Percentiles rank a stretch among this genome's conserved stretches.
Conservation (phyloP, 2,329 filamentous ascomycete genomes). For the Fusarium sp. region DNA sequence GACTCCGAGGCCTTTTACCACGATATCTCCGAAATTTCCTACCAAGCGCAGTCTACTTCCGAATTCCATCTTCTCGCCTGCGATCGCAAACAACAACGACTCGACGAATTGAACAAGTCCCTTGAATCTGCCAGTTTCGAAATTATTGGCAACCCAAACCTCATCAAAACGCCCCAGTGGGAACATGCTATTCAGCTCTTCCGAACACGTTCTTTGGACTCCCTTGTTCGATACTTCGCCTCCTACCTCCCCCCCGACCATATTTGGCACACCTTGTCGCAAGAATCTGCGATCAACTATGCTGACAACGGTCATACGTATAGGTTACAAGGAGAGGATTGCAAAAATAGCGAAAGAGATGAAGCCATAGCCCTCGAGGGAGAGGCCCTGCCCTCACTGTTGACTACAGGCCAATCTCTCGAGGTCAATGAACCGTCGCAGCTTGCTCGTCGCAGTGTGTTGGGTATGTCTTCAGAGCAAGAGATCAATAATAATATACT, state of each 20-base stretch:
- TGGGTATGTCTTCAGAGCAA: neutral
- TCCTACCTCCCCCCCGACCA: slow-evolving; percentile 65
- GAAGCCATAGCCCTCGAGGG: neutral
- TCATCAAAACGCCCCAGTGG: slow-evolving; percentile 63
- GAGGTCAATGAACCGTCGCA: neutral
- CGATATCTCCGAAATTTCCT: slow-evolving; percentile 67
- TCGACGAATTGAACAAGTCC: slow-evolving; percentile 63
- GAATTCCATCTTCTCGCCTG: slow-evolving; percentile 65
- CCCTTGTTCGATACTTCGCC: neutral
- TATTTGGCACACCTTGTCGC: slow-evolving; percentile 32
- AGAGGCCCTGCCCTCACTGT: neutral
- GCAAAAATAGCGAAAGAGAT: neutral
- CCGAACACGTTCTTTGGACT: neutral
- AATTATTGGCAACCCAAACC: slow-evolving; percentile 51
- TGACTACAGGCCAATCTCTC: neutral
- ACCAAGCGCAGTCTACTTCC: slow-evolving; percentile 56
- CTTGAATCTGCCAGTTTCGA: slow-evolving; percentile 61
- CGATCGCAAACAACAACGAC: slow-evolving; percentile 62
- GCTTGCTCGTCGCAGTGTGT: neutral
- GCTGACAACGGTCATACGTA: neutral
- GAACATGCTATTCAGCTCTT: neutral
- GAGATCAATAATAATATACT: neutral
- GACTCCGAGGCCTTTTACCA: slow-evolving; percentile 68
- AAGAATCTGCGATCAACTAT: slow-evolving; percentile 2
- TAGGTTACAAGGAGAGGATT: neutral